Percentiles rank a stretch among this genome's conserved stretches.
Conservation (phyloP, 192 early-diverging fungal genomes). For the Backusella luteola region DNA sequence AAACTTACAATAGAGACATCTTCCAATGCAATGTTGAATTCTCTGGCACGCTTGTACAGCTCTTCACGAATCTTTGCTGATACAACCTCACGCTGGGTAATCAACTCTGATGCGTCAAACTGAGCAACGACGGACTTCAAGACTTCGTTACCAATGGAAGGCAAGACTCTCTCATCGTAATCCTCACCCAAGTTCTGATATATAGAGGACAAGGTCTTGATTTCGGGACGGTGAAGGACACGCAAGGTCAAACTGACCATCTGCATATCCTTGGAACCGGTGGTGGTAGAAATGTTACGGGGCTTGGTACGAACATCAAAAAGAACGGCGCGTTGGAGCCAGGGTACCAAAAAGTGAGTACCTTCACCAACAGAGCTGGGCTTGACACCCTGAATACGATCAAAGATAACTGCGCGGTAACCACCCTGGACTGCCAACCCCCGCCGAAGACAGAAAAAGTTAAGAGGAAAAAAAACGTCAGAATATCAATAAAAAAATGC, state of each 20-base stretch:
- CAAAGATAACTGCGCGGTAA: slow-evolving; percentile 95
- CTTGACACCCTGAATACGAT: slow-evolving; percentile 90
- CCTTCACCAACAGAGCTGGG: slow-evolving; percentile 80
- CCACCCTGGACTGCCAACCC: slow-evolving; percentile 86
- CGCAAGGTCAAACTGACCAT: slow-evolving; percentile 93
- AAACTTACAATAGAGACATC: slow-evolving; percentile 93
- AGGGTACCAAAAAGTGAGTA: slow-evolving; percentile 97
- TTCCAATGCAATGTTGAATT: slow-evolving; percentile 97
- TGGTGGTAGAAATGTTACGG: slow-evolving; percentile 96
- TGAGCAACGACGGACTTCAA: slow-evolving; percentile 99
- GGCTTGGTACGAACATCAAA: slow-evolving; percentile 95
- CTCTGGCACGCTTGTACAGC: slow-evolving; percentile 85
- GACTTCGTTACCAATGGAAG: slow-evolving; percentile 98
- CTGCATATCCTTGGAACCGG: slow-evolving; percentile 99
- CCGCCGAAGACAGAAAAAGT: neutral
- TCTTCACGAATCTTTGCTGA: slow-evolving; percentile 92
- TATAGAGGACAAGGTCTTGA: slow-evolving; percentile 71
- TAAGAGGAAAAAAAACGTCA: neutral
- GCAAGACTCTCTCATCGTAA: slow-evolving; percentile 97
- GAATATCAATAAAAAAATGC: neutral
- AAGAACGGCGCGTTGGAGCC: slow-evolving; percentile 86
- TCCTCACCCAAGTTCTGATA: slow-evolving; percentile 92
- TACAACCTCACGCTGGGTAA: slow-evolving; percentile 96
- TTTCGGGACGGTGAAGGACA: slow-evolving; percentile 86
- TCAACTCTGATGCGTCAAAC: slow-evolving; percentile 96